These are phyloP conservation scores for Pholiota conissans DNA, from an alignment of 768 basidiomycete genomes.

Conservation along the genomic window DNA sequence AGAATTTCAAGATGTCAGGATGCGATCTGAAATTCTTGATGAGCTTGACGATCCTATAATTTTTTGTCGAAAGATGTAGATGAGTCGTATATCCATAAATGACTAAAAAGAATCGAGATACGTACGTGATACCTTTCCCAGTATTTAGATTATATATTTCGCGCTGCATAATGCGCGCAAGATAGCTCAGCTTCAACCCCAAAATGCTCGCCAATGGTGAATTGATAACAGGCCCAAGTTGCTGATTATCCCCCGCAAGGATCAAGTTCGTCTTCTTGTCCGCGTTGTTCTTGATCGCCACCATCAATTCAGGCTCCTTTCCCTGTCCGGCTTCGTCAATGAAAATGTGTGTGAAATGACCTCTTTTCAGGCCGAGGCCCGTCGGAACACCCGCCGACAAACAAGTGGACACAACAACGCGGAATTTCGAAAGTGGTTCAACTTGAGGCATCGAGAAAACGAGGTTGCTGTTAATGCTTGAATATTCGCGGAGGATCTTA, in stretches of 20 bases:
- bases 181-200: conserved; percentile 51
- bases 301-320: conserved; percentile 58
- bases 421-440: conserved; percentile 38
- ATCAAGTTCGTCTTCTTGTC: conserved; percentile 48
- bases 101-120: not conserved
- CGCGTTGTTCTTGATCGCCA: conserved; percentile 52
- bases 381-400: conserved; percentile 50
- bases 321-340: conserved; percentile 69
- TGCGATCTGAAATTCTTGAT: conserved; percentile 62
- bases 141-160: conserved; percentile 36
- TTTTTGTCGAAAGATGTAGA: not conserved
- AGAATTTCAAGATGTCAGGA: conserved; percentile 50
- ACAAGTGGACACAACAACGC: conserved; percentile 60
- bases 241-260: conserved; percentile 61
- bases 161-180: conserved; percentile 48
- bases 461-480: conserved; percentile 36
- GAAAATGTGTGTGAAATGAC: conserved; percentile 62
- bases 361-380: conserved; percentile 46
- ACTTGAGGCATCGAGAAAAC: conserved; percentile 47
- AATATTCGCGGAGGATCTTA: conserved; percentile 35
- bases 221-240: conserved; percentile 59
- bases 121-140: conserved; percentile 36
- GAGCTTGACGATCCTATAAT: conserved; percentile 53
- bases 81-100: not conserved
- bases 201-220: conserved; percentile 46